phyloP scores from a whole-genome alignment of 2,329 filamentous ascomycete genomes.

The Acephala macrosclerotiorum region DNA sequence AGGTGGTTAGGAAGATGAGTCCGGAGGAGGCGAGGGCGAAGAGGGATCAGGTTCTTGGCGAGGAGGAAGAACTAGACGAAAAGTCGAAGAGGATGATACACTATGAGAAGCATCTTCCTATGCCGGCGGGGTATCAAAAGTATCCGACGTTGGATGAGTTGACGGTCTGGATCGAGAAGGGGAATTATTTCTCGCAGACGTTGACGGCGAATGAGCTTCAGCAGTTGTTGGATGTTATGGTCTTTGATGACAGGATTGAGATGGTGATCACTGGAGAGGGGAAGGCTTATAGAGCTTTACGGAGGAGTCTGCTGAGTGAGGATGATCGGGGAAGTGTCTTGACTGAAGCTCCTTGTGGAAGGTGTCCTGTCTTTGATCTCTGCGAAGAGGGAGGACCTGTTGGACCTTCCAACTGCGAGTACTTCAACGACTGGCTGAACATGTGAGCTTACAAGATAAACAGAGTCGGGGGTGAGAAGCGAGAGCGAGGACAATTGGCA shows the following conservation, averaged over 20 bases:
- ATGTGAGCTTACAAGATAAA: conserved; percentile 32
- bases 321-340: conserved; percentile 57
- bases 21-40: conserved; percentile 47
- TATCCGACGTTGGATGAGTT: conserved; percentile 86
- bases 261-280: conserved; percentile 50
- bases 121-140: conserved; percentile 69
- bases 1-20: conserved; percentile 59
- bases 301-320: conserved; percentile 42
- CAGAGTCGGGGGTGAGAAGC: too few species aligned
- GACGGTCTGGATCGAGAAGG: conserved; percentile 74
- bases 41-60: conserved; percentile 35
- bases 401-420: conserved; percentile 87
- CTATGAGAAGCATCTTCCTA: conserved; percentile 51
- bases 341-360: conserved; percentile 88
- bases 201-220: conserved; percentile 79
- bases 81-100: conserved; percentile 21
- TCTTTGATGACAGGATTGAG: conserved; percentile 87
- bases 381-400: conserved; percentile 92
- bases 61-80: conserved; percentile 30
- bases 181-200: conserved; percentile 74
- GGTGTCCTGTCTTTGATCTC: conserved; percentile 91
- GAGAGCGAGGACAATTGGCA: too few species aligned
- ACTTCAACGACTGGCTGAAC: conserved; percentile 85
- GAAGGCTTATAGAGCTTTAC: conserved; percentile 45
- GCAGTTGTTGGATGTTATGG: conserved; percentile 86